Evolutionary conservation across 148 eudicot genomes (phyloP).

Genomic region (Camellia lanceoleosa): DNA sequence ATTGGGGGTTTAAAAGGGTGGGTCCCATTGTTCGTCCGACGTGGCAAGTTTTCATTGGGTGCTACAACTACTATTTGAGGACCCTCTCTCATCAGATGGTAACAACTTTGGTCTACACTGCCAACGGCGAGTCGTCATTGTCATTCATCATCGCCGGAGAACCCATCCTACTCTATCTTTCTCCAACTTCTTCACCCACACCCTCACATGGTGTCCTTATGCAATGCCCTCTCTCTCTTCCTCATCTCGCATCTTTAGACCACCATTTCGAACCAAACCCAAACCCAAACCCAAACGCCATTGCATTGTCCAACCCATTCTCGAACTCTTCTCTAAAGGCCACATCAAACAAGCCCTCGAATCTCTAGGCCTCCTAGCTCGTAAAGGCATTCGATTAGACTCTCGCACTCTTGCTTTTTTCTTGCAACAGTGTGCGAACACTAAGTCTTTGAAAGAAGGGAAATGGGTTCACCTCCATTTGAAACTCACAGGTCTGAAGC

Average conservation of each 20-base stretch:
- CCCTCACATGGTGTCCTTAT: conserved; percentile 35
- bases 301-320: conserved; percentile 44
- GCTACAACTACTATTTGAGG: neutral
- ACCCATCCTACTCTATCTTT: neutral
- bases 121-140: neutral
- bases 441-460: conserved; percentile 51
- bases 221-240: conserved; percentile 49
- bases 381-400: conserved; percentile 53
- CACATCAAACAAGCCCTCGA: conserved; percentile 52
- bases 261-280: conserved; percentile 12
- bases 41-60: neutral
- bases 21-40: too few relatives aligned
- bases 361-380: conserved; percentile 30
- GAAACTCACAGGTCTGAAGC: conserved; percentile 54
- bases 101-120: neutral
- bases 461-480: conserved; percentile 70
- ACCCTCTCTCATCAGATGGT: neutral
- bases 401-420: conserved; percentile 39
- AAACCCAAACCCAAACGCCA: conserved; percentile 11
- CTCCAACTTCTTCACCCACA: too few relatives aligned
- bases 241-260: conserved; percentile 14
- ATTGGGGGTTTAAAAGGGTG: too few relatives aligned
- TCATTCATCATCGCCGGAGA: neutral
- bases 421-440: conserved; percentile 43
- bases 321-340: conserved; percentile 50